phyloP scores from a whole-genome alignment of 176 grass and related monocot species.

The Eremochloa ophiuroides region DNA sequence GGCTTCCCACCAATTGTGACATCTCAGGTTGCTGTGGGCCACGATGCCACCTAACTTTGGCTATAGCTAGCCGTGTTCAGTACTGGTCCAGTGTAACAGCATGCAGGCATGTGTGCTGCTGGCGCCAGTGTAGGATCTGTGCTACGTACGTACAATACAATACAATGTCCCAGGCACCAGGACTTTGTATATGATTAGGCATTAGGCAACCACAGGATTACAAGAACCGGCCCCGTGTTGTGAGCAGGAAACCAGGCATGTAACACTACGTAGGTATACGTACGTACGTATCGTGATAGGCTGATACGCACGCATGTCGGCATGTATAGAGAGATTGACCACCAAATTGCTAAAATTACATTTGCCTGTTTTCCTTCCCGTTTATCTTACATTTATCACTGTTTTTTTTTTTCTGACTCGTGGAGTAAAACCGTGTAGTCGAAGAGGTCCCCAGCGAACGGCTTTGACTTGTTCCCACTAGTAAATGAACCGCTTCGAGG shows the following conservation, averaged over 20 bases:
- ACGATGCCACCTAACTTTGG: background rate
- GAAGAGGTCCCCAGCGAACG: background rate
- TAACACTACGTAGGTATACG: too few relatives aligned
- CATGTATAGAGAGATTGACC: background rate
- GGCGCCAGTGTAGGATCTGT: slow-evolving; percentile 7
- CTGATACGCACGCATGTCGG: too few relatives aligned
- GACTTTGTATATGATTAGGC: background rate
- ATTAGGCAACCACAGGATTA: background rate
- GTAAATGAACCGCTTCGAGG: slow-evolving; percentile 20
- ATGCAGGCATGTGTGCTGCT: slow-evolving; percentile 8
- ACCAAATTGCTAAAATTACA: background rate
- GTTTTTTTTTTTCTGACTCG: background rate
- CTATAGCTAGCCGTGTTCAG: background rate
- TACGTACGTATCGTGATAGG: too few relatives aligned
- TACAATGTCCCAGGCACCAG: background rate
- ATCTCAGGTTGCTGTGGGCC: background rate
- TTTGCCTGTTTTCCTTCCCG: background rate
- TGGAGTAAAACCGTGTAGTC: slow-evolving; percentile 18
- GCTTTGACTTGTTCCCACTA: slow-evolving; percentile 39
- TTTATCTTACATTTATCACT: background rate
- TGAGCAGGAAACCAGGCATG: background rate
- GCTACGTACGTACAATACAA: background rate
- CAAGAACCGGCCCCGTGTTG: background rate
- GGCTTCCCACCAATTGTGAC: background rate
- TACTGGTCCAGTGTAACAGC: slow-evolving; percentile 16